These are phyloP conservation scores for Silene latifolia DNA, from an alignment of 148 eudicot species.

Conservation along the genomic window DNA sequence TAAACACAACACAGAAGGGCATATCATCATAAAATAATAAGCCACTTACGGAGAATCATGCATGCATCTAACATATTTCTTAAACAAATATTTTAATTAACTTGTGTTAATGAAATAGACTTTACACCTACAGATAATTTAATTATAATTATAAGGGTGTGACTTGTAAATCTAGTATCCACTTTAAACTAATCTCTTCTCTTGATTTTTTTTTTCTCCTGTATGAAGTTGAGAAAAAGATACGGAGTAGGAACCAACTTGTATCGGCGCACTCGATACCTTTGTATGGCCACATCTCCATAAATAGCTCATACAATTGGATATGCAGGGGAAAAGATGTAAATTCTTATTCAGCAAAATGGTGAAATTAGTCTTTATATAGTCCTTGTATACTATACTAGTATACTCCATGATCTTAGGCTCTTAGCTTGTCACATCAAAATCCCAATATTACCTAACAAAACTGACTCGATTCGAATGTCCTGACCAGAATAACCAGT, in stretches of 20 bases:
- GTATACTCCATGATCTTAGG: too few species aligned
- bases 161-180: background rate
- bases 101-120: background rate
- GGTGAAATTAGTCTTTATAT: constrained; percentile 3
- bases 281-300: constrained; percentile 10
- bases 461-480: too few species aligned
- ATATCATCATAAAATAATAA: background rate
- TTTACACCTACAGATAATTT: constrained; percentile 1
- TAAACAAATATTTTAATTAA: background rate
- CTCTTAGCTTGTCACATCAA: background rate
- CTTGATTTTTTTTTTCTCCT: too few species aligned
- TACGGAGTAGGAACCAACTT: background rate
- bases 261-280: background rate
- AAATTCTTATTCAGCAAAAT: background rate
- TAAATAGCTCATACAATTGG: constrained; percentile 1
- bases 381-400: background rate
- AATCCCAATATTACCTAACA: too few species aligned
- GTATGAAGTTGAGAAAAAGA: background rate
- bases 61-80: background rate
- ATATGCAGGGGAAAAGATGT: background rate
- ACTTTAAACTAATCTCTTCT: background rate
- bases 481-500: too few species aligned
- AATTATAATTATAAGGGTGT: background rate
- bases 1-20: too few species aligned
- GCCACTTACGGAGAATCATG: background rate